phyloP scores from a whole-genome alignment of 768 basidiomycete species.

The Panus rudis region DNA sequence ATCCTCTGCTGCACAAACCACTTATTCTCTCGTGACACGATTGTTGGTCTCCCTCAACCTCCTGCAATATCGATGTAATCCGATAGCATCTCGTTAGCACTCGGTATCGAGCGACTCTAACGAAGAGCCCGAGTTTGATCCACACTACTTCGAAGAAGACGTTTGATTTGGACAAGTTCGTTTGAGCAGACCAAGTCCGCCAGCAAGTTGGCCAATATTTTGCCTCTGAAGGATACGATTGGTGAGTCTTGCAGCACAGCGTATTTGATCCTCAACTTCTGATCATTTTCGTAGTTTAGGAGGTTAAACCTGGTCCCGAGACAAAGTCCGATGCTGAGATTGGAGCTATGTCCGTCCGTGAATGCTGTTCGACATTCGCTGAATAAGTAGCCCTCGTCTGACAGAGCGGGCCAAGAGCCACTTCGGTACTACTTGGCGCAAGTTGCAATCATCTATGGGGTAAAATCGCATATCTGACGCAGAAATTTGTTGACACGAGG shows the following conservation, averaged over 20 bases:
- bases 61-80: not conserved
- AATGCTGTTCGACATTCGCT: too few relatives aligned
- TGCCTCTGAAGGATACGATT: constrained; percentile 15
- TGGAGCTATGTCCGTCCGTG: constrained; percentile 2
- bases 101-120: constrained; percentile 16
- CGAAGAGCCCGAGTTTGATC: constrained; percentile 20
- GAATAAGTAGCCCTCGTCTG: too few relatives aligned
- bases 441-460: not conserved
- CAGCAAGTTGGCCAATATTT: constrained; percentile 14
- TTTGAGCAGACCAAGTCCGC: constrained; percentile 19
- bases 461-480: not conserved
- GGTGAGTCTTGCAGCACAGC: not conserved
- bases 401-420: constrained; percentile 17
- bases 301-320: constrained; percentile 24
- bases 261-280: not conserved
- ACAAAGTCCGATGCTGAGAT: constrained; percentile 23
- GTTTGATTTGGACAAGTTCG: constrained; percentile 18
- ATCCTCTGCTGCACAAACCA: constrained; percentile 18
- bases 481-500: constrained; percentile 18
- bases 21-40: constrained; percentile 24
- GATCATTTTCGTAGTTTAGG: constrained; percentile 13
- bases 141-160: constrained; percentile 24
- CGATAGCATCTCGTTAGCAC: constrained; percentile 14
- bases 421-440: constrained; percentile 14
- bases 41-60: constrained; percentile 15